Evolutionary conservation across 495 filamentous ascomycete genomes (phyloP), one percentile per base, ranked within the genome.

Genomic region (Aspergillus sparsus): DNA sequence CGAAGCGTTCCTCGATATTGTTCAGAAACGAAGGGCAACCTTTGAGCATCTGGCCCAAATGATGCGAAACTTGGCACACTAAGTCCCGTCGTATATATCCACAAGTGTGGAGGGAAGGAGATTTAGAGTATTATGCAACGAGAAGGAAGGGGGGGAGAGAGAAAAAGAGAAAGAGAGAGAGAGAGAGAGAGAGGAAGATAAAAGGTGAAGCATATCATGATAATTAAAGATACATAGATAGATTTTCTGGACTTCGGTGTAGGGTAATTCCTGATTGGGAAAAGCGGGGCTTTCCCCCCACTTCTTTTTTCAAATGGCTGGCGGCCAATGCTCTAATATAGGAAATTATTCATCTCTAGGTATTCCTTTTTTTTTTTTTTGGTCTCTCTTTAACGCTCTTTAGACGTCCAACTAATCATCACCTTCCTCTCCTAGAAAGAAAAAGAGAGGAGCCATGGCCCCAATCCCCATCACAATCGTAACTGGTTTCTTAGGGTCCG

Each of bases 401-500:
- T 47, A 13, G 51, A 13, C 32, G 50, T 27, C 21, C 21, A 27
- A 27, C 21, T 27, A 27, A 27, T 3, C 21, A 3, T 27, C 21
- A 3, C 21, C 21, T 3, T 27, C 21, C 1, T 27, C 21, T 3
- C 3, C 21, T 27, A 27, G 21, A 27, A 27, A 27, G 21, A 27
- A 3, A 27, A 27, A 27, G 21, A 27, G 21, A 27, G 21, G 21
- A 12, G 58, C 45, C 49, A 83, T 86, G 82, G 57, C 83, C 6
- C 87, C 90, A 21, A 93, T 90, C 64, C 92, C 93, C 36, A 87
- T 97, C 70, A 97, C 93, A 49, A 95, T 97, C 67, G 73, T 98
- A 32, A 98, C 94, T 3, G 94, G 94, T 66, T 98, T 97, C 75
- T 82, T 97, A 0, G 94, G 93, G 62, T 92, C 91, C 8, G 93